Conservation (phyloP, 495 filamentous ascomycete genomes). For the Talaromyces thailandensis region DNA sequence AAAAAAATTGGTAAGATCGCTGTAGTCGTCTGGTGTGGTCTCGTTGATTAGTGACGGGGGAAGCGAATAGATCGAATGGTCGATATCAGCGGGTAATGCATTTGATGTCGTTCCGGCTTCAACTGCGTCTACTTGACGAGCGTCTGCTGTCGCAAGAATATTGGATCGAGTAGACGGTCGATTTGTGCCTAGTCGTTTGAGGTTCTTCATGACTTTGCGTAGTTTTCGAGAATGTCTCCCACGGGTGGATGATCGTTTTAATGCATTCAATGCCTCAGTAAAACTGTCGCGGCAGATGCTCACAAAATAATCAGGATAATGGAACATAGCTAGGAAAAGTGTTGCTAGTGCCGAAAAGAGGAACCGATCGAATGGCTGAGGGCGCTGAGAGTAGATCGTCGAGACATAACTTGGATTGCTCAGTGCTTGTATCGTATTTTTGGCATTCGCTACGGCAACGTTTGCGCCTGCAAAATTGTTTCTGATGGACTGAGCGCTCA, state of each 20-base stretch:
- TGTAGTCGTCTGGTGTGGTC: slow-evolving; percentile 13
- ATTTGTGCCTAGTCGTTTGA: slow-evolving; percentile 23
- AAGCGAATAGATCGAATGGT: slow-evolving; percentile 7
- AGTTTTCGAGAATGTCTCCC: slow-evolving; percentile 27
- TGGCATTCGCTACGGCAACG: slow-evolving; percentile 63
- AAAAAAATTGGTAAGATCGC: slow-evolving; percentile 36
- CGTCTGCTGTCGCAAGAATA: background rate
- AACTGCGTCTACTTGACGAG: background rate
- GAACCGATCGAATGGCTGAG: slow-evolving; percentile 81
- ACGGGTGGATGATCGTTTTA: slow-evolving; percentile 48
- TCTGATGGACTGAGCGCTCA: slow-evolving; percentile 60
- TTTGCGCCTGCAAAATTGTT: slow-evolving; percentile 54
- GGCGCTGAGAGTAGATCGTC: slow-evolving; percentile 64
- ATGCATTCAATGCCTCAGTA: slow-evolving; percentile 70
- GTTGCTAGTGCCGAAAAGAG: slow-evolving; percentile 69
- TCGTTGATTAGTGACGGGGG: background rate
- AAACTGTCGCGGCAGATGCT: slow-evolving; percentile 63
- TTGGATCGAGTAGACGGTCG: background rate
- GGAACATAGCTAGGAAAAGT: slow-evolving; percentile 68
- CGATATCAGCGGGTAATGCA: background rate
- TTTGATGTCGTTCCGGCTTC: slow-evolving; percentile 7
- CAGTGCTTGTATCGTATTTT: slow-evolving; percentile 66
- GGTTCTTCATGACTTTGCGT: slow-evolving; percentile 29
- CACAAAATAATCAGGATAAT: slow-evolving; percentile 67
- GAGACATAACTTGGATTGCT: slow-evolving; percentile 63